Conservation (phyloP, 2,329 filamentous ascomycete species). For the Stagonosporopsis rhizophila region DNA sequence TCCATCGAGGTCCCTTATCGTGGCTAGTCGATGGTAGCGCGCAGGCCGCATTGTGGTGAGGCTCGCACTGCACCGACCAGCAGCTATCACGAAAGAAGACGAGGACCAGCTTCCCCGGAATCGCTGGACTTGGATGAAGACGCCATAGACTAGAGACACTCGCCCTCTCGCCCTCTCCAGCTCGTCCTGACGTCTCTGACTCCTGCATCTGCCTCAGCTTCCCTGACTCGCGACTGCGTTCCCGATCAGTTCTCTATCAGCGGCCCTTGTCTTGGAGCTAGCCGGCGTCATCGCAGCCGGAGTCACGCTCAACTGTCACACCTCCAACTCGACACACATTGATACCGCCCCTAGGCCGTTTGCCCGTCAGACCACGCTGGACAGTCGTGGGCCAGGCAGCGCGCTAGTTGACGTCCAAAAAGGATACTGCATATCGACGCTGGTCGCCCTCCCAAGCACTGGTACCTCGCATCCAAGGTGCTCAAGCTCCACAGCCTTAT, state of each 20-base stretch:
- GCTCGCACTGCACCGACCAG: slow-evolving; percentile 18
- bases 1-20: slow-evolving; percentile 12
- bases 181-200: slow-evolving; percentile 12
- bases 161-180: slow-evolving; percentile 21
- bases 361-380: slow-evolving; percentile 3
- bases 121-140: slow-evolving; percentile 22
- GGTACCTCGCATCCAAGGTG: slow-evolving; percentile 22
- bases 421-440: slow-evolving; percentile 20
- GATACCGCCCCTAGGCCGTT: slow-evolving; percentile 8
- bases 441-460: slow-evolving; percentile 20
- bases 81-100: slow-evolving; percentile 18
- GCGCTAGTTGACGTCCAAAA: background rate
- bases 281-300: slow-evolving; percentile 31
- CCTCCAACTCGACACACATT: slow-evolving; percentile 16
- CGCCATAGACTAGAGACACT: slow-evolving; percentile 20
- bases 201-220: slow-evolving; percentile 13
- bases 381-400: slow-evolving; percentile 2
- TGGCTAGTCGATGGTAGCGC: slow-evolving; percentile 13
- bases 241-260: slow-evolving; percentile 22
- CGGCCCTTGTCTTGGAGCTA: slow-evolving; percentile 23
- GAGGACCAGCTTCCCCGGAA: slow-evolving; percentile 35
- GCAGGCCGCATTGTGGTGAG: slow-evolving; percentile 23
- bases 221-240: slow-evolving; percentile 13
- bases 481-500: slow-evolving; percentile 40
- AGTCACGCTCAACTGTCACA: slow-evolving; percentile 43